Evolutionary conservation across 2,329 filamentous ascomycete species (phyloP).

Genomic region (Clonostachys solani): DNA sequence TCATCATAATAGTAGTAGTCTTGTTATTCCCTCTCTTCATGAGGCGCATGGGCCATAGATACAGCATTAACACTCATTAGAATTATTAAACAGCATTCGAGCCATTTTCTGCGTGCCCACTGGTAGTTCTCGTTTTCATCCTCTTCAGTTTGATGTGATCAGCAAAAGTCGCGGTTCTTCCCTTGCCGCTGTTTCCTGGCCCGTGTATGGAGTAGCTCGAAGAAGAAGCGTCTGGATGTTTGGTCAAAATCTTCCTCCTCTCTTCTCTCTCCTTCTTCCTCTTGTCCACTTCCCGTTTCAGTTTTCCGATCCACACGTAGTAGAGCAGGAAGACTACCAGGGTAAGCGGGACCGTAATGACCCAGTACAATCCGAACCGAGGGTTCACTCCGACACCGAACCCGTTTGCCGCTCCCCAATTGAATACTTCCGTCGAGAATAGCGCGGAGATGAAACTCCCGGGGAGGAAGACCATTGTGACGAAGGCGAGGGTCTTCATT

Average conservation of each 20-base stretch:
- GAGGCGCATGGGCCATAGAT: no score
- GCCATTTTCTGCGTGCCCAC: no score
- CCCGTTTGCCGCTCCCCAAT: conserved; percentile 18
- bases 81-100: no score
- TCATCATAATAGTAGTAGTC: not conserved
- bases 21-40: not conserved
- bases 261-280: not conserved
- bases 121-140: no score
- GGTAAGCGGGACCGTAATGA: conserved; percentile 31
- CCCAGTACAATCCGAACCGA: conserved; percentile 34
- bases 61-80: no score
- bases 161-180: no score
- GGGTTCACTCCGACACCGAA: conserved; percentile 23
- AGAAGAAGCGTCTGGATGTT: no score
- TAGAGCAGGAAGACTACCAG: conserved; percentile 26
- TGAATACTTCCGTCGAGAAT: conserved; percentile 29
- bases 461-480: conserved; percentile 37
- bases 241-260: no score
- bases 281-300: not conserved
- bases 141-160: no score
- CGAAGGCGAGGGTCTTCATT: conserved; percentile 36
- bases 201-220: no score
- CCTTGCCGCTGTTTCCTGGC: no score
- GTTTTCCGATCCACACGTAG: conserved; percentile 17
- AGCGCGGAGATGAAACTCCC: conserved; percentile 35